Conservation (phyloP, 768 basidiomycete genomes). For the Trametes gibbosa region DNA sequence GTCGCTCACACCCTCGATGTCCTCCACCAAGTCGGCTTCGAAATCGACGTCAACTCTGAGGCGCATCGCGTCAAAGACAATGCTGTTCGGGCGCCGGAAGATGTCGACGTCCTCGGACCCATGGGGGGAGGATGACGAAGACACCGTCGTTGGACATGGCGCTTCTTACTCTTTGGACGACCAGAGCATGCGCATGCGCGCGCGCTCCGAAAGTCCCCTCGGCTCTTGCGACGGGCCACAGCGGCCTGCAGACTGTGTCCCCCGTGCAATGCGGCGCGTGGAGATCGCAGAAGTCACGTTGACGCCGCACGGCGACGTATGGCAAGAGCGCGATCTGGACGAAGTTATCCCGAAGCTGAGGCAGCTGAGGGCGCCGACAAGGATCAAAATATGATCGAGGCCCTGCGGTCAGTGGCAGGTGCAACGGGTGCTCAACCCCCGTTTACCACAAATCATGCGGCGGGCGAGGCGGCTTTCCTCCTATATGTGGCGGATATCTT, state of each 20-base stretch:
- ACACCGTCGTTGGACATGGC: constrained; percentile 5
- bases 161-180: constrained; percentile 4
- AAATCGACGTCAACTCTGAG: neutral
- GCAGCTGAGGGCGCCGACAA: constrained; percentile 15
- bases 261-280: constrained; percentile 10
- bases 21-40: neutral
- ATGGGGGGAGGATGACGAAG: constrained; percentile 6
- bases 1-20: constrained; percentile 2
- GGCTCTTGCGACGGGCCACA: neutral
- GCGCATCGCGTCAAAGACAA: constrained; percentile 14
- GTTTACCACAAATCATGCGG: neutral
- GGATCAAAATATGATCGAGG: constrained; percentile 8
- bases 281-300: constrained; percentile 18
- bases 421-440: neutral
- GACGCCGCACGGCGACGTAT: constrained; percentile 13
- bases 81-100: constrained; percentile 17
- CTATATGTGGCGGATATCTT: too few species aligned
- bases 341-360: constrained; percentile 21
- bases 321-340: constrained; percentile 15
- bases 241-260: neutral
- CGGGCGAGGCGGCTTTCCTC: neutral
- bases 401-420: neutral
- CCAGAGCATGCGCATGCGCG: neutral
- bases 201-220: constrained; percentile 7
- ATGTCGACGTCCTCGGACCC: constrained; percentile 12